phyloP scores from a whole-genome alignment of 2,329 filamentous ascomycete genomes.

The Fusarium subglutinans region DNA sequence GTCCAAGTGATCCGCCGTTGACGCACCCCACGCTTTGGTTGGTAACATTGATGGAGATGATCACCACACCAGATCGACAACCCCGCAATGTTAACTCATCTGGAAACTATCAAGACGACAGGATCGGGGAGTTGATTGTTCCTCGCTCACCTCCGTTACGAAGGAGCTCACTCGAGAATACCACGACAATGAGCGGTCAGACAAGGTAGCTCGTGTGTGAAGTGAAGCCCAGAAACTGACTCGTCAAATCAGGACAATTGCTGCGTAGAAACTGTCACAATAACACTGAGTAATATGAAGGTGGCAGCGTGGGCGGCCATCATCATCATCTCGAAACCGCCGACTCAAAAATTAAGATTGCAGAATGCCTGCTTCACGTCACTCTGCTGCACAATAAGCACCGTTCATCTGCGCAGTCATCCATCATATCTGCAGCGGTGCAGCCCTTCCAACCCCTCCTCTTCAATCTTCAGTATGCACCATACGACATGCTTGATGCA shows the following conservation, averaged over 20 bases:
- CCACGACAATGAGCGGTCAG: background rate
- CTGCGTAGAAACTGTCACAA: background rate
- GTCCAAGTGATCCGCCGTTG: conserved; percentile 20
- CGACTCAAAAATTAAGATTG: background rate
- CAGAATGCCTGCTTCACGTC: background rate
- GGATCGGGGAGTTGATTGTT: background rate
- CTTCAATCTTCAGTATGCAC: background rate
- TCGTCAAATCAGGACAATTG: background rate
- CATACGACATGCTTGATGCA: conserved; percentile 19
- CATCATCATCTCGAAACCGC: background rate
- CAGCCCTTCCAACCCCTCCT: background rate
- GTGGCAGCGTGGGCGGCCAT: background rate
- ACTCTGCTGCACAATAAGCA: conserved; percentile 12
- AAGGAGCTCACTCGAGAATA: background rate
- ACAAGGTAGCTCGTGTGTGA: background rate
- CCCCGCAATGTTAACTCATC: conserved; percentile 34
- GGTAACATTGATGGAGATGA: conserved; percentile 29
- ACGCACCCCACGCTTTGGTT: conserved; percentile 36
- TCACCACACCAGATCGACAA: conserved; percentile 40
- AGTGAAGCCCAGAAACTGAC: background rate
- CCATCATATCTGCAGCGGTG: background rate
- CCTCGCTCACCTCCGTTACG: background rate
- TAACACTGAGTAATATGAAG: background rate
- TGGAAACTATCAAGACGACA: background rate
- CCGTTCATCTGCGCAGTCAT: background rate